phyloP scores from a whole-genome alignment of 805 yeast genomes.

The Clavispora fructus region DNA sequence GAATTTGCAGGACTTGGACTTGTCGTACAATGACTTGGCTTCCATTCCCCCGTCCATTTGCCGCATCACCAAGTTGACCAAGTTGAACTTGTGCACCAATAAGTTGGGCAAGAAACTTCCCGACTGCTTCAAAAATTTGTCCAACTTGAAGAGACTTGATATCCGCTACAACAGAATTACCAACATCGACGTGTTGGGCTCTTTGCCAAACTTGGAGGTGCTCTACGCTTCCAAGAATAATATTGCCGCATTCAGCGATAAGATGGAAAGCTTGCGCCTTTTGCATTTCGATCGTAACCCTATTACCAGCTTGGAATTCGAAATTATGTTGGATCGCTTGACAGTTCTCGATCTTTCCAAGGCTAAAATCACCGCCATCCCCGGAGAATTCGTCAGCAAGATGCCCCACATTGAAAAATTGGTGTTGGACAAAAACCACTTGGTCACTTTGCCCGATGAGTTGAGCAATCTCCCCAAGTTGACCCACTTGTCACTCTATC shows the following conservation, averaged over 20 bases:
- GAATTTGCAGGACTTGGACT: slow-evolving; percentile 60
- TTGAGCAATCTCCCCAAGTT: slow-evolving; percentile 56
- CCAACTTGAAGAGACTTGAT: slow-evolving; percentile 64
- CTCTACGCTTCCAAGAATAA: slow-evolving; percentile 69
- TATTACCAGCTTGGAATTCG: slow-evolving; percentile 59
- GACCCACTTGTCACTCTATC: slow-evolving; percentile 61
- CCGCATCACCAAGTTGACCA: slow-evolving; percentile 54
- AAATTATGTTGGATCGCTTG: slow-evolving; percentile 51
- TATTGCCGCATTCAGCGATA: slow-evolving; percentile 63
- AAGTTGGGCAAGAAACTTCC: slow-evolving; percentile 52
- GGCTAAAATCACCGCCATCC: slow-evolving; percentile 75
- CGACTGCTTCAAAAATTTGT: slow-evolving; percentile 45
- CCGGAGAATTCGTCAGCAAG: slow-evolving; percentile 54
- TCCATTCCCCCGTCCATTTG: slow-evolving; percentile 58
- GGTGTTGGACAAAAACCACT: slow-evolving; percentile 74
- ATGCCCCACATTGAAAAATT: slow-evolving; percentile 67
- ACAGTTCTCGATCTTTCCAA: slow-evolving; percentile 72
- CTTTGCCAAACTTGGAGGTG: slow-evolving; percentile 61
- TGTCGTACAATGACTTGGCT: slow-evolving; percentile 73
- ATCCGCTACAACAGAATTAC: slow-evolving; percentile 62
- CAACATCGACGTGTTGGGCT: slow-evolving; percentile 51
- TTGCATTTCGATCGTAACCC: slow-evolving; percentile 81
- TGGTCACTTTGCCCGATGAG: slow-evolving; percentile 69
- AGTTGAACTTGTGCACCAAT: slow-evolving; percentile 73
- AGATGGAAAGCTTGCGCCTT: slow-evolving; percentile 57